Conservation (phyloP, 2,329 filamentous ascomycete genomes). For the Sporothrix curviconia region DNA sequence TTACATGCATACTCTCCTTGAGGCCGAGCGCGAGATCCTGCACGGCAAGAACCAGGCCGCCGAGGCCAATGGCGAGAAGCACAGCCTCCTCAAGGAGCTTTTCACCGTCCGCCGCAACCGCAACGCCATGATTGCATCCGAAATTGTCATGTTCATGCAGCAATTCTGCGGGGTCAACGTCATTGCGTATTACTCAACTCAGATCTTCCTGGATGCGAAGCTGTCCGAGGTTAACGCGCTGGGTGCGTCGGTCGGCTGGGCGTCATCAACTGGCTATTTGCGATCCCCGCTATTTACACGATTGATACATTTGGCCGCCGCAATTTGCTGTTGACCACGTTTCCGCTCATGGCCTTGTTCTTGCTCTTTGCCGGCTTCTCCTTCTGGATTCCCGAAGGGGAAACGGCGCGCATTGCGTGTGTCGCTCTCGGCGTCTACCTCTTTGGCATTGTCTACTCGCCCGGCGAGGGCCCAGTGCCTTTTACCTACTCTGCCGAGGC, state of each 20-base stretch:
- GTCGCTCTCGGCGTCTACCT: constrained; percentile 45
- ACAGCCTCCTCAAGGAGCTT: constrained; percentile 48
- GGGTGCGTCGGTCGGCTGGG: constrained; percentile 55
- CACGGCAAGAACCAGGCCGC: background rate
- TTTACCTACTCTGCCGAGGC: constrained; percentile 64
- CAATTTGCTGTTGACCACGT: constrained; percentile 56
- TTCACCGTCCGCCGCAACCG: constrained; percentile 56
- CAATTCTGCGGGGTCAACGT: constrained; percentile 43
- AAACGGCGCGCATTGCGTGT: constrained; percentile 35
- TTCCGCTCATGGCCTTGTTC: constrained; percentile 55
- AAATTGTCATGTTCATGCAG: constrained; percentile 63
- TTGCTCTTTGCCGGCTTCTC: constrained; percentile 42
- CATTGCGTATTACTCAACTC: constrained; percentile 53
- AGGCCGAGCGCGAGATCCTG: constrained; percentile 48
- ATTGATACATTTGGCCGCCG: constrained; percentile 64
- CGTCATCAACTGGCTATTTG: constrained; percentile 59
- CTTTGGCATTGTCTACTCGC: constrained; percentile 46
- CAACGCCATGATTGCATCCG: constrained; percentile 52
- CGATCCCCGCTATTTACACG: constrained; percentile 56
- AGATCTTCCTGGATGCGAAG: constrained; percentile 53
- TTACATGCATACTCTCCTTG: constrained; percentile 51
- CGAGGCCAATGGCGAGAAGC: constrained; percentile 16
- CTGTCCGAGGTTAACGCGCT: constrained; percentile 47
- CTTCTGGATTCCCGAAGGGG: constrained; percentile 36
- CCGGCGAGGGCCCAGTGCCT: constrained; percentile 56